Evolutionary conservation across 2,329 filamentous ascomycete species (phyloP).

Genomic region (Zymoseptoria crescenta): DNA sequence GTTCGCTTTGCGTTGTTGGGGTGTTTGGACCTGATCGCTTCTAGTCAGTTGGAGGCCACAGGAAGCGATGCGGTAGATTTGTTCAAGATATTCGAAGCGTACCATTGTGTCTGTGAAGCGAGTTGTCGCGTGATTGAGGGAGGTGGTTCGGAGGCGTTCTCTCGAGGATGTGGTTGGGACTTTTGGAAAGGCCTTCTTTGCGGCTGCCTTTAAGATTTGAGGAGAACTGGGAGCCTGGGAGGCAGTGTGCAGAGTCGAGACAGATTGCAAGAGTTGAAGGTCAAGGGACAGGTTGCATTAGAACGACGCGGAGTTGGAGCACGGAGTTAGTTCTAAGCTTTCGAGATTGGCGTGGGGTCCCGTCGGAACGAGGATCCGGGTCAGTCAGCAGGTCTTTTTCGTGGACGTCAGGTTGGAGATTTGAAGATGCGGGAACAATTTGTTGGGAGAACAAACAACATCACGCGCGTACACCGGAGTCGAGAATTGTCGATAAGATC

Average conservation of each 20-base stretch:
- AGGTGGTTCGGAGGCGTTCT: neutral
- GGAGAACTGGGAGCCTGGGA: neutral
- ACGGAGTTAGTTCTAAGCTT: neutral
- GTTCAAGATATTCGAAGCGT: neutral
- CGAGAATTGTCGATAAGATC: neutral
- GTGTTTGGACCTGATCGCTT: constrained; percentile 63
- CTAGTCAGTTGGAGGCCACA: neutral
- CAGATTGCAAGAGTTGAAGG: neutral
- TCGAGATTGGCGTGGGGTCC: neutral
- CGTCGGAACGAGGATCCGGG: neutral
- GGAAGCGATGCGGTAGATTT: too few species aligned
- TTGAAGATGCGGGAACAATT: neutral
- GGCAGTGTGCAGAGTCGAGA: too few species aligned
- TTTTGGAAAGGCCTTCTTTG: neutral
- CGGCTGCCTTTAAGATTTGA: neutral
- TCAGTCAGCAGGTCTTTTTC: neutral
- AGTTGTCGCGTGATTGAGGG: neutral
- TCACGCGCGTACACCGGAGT: neutral
- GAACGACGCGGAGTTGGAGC: neutral
- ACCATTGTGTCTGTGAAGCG: constrained; percentile 1
- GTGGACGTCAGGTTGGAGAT: neutral
- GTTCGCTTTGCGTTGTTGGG: constrained; percentile 73
- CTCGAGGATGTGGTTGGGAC: neutral
- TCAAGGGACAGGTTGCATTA: neutral
- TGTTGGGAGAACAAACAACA: neutral